Conservation (phyloP, 768 basidiomycete species). For the Tulasnella sp. region DNA sequence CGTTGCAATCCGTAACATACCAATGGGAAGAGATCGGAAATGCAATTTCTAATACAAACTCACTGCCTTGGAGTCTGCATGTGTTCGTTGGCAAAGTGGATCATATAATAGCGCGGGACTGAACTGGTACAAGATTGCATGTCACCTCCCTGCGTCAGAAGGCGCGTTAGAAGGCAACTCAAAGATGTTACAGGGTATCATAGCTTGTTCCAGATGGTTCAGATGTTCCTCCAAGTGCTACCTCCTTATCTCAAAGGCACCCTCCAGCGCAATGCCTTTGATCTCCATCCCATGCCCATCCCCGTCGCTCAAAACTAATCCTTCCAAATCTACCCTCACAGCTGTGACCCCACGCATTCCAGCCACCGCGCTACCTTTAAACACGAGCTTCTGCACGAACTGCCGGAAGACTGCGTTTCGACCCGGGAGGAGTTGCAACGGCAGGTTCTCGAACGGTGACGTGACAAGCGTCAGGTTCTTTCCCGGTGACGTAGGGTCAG, state of each 20-base stretch:
- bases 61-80: too few relatives aligned
- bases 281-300: conserved; percentile 41
- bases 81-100: too few relatives aligned
- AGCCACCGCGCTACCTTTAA: conserved; percentile 49
- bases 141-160: too few relatives aligned
- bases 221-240: too few relatives aligned
- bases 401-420: conserved; percentile 63
- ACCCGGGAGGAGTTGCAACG: conserved; percentile 67
- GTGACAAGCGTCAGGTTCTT: conserved; percentile 40
- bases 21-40: too few relatives aligned
- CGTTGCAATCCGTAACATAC: too few relatives aligned
- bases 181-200: too few relatives aligned
- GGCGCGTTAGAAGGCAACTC: too few relatives aligned
- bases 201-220: too few relatives aligned
- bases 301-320: conserved; percentile 34
- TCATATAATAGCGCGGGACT: too few relatives aligned
- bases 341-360: conserved; percentile 56
- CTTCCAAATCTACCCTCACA: conserved; percentile 48
- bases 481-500: conserved; percentile 30
- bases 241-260: conserved; percentile 23
- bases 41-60: too few relatives aligned
- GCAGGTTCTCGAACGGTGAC: conserved; percentile 61
- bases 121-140: too few relatives aligned
- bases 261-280: conserved; percentile 53
- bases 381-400: conserved; percentile 75